Evolutionary conservation across 1,284 basidiomycete genomes (phyloP).

Genomic region (Tylopilus sp.): DNA sequence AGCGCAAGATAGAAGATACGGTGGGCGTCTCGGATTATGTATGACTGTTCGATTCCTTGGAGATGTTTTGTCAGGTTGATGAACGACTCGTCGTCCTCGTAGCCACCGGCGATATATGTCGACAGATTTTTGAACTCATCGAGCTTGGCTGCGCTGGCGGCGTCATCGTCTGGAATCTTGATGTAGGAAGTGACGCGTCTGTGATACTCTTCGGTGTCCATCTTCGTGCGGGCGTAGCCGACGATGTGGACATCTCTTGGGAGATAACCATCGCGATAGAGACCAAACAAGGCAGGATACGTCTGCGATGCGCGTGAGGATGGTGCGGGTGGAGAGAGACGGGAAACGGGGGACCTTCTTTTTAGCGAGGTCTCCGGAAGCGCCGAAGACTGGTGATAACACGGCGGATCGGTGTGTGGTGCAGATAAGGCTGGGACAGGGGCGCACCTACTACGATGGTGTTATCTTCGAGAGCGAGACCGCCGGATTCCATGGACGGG

Average conservation of each 20-base stretch:
- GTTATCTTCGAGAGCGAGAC: constrained; percentile 77
- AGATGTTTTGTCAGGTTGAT: constrained; percentile 73
- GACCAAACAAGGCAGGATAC: constrained; percentile 88
- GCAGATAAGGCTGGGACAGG: constrained; percentile 13
- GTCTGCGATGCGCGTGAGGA: constrained; percentile 52
- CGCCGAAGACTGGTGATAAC: constrained; percentile 77
- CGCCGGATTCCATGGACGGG: constrained; percentile 78
- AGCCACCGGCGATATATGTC: constrained; percentile 82
- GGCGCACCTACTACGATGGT: constrained; percentile 79
- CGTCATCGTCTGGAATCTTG: constrained; percentile 69
- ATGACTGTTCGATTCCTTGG: constrained; percentile 70
- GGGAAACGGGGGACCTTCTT: constrained; percentile 74
- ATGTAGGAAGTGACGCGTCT: constrained; percentile 81
- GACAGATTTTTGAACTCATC: constrained; percentile 79
- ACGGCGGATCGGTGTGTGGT: constrained; percentile 13
- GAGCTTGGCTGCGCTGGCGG: constrained; percentile 55
- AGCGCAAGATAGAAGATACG: constrained; percentile 93
- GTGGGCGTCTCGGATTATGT: constrained; percentile 62
- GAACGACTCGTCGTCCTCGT: constrained; percentile 82
- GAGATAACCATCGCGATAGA: constrained; percentile 78
- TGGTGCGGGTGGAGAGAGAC: constrained; percentile 3
- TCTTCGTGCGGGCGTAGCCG: constrained; percentile 94
- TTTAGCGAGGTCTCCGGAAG: constrained; percentile 97
- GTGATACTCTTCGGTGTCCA: constrained; percentile 84
- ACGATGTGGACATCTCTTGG: constrained; percentile 85